phyloP scores from a whole-genome alignment of 176 grass and related monocot genomes.

The Hordeum marinum region DNA sequence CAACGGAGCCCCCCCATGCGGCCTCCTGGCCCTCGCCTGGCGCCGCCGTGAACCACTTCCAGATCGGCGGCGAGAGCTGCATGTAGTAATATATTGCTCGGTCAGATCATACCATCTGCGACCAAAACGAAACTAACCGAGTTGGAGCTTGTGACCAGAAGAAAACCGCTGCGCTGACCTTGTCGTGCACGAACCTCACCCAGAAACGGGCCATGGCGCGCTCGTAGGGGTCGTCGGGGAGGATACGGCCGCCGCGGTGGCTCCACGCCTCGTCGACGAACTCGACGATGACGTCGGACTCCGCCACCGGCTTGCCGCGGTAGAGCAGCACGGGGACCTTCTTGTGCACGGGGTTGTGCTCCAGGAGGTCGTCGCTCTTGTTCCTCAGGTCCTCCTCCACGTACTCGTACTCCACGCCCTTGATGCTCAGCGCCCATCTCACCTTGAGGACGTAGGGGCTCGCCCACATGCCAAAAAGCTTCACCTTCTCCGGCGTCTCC shows the following conservation, averaged over 20 bases:
- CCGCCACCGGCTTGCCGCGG: conserved; percentile 28
- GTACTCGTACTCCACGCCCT: conserved; percentile 37
- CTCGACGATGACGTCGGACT: conserved; percentile 41
- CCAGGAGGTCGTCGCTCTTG: conserved; percentile 34
- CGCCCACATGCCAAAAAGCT: conserved; percentile 27
- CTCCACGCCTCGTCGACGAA: conserved; percentile 42
- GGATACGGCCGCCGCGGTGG: background rate
- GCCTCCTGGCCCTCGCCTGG: conserved; percentile 5
- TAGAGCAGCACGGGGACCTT: conserved; percentile 43
- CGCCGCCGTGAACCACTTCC: conserved; percentile 34
- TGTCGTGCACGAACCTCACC: background rate
- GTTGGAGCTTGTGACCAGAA: background rate
- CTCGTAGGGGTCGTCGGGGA: conserved; percentile 26
- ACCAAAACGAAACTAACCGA: background rate
- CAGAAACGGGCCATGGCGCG: conserved; percentile 37
- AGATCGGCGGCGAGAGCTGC: conserved; percentile 39
- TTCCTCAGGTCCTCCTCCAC: conserved; percentile 37
- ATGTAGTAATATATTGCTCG: background rate
- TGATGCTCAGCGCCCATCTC: conserved; percentile 41
- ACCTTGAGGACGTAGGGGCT: conserved; percentile 41
- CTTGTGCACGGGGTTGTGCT: conserved; percentile 40
- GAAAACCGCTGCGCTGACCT: background rate
- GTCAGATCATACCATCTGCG: background rate
- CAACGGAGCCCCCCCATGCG: background rate
- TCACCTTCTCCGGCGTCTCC: background rate